phyloP scores from a whole-genome alignment of 2,329 filamentous ascomycete genomes.

The Trichocomaceae sp. region DNA sequence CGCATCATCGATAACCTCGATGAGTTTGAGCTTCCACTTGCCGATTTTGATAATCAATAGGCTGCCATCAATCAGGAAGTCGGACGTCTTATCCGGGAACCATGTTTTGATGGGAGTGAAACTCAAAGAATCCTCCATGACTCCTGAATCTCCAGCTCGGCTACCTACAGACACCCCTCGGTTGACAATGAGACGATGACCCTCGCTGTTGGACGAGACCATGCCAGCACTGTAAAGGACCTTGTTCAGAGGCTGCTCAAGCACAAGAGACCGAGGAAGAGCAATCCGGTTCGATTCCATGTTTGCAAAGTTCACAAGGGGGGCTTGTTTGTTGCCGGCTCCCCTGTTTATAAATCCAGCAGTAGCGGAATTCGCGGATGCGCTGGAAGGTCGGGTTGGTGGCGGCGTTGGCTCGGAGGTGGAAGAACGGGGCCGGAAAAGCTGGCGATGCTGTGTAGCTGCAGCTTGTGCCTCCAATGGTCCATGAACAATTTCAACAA shows the following conservation, averaged over 20 bases:
- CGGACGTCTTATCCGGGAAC: constrained; percentile 36
- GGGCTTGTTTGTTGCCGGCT: constrained; percentile 34
- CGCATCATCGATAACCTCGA: constrained; percentile 50
- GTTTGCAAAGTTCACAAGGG: constrained; percentile 35
- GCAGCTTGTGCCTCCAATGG: constrained; percentile 56
- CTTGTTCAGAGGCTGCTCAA: constrained; percentile 42
- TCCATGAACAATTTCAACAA: constrained; percentile 74
- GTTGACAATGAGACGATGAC: constrained; percentile 43
- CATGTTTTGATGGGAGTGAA: constrained; percentile 47
- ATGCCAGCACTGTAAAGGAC: constrained; percentile 48
- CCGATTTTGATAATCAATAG: constrained; percentile 51
- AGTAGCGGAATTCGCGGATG: constrained; percentile 18
- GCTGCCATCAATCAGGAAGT: constrained; percentile 46
- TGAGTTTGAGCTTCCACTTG: constrained; percentile 55
- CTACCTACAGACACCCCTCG: constrained; percentile 48
- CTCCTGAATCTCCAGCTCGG: constrained; percentile 32
- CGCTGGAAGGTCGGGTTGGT: constrained; percentile 15
- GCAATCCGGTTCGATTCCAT: constrained; percentile 33
- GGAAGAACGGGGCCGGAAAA: constrained; percentile 35
- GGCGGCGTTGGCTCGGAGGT: constrained; percentile 30
- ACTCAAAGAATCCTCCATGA: constrained; percentile 40
- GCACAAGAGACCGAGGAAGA: constrained; percentile 46
- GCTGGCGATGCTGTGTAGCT: constrained; percentile 49
- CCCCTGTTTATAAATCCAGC: constrained; percentile 25
- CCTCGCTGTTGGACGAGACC: constrained; percentile 47